Percentiles rank a stretch among this genome's conserved stretches.
Evolutionary conservation across 768 basidiomycete species (phyloP).

Genomic region (Mrakia blollopis): DNA sequence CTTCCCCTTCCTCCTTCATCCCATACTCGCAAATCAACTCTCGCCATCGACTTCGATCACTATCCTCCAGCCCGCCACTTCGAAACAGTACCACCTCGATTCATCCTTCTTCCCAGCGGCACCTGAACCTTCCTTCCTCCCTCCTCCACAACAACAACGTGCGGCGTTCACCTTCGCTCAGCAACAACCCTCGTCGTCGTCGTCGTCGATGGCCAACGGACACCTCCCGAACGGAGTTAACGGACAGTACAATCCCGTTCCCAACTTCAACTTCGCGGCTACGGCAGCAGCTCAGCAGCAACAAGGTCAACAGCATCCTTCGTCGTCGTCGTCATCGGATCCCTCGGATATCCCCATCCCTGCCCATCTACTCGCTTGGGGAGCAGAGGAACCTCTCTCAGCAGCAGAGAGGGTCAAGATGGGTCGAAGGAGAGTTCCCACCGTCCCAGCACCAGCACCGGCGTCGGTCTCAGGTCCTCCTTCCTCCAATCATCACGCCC

Average conservation of each 20-base stretch:
- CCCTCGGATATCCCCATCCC: constrained; percentile 4
- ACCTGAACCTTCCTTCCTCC: constrained; percentile 2
- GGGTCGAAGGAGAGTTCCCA: constrained; percentile 8
- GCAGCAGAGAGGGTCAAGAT: constrained; percentile 26
- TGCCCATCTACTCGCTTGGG: constrained; percentile 18
- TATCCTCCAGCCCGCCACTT: background rate
- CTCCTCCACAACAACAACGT: constrained; percentile 15
- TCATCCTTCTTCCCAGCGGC: constrained; percentile 17
- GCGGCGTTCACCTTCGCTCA: background rate
- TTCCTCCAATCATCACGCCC: background rate
- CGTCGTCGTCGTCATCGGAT: background rate
- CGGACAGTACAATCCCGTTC: background rate
- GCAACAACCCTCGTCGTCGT: background rate
- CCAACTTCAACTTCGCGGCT: background rate
- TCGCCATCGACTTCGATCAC: background rate
- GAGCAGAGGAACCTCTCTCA: constrained; percentile 17
- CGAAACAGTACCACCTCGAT: constrained; percentile 9
- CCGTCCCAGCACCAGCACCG: background rate
- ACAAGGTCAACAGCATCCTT: background rate
- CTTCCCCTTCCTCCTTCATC: background rate
- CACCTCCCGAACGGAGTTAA: background rate
- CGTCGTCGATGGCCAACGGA: background rate
- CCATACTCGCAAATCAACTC: background rate
- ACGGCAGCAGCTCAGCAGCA: background rate
- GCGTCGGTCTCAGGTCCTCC: background rate